Evolutionary conservation across 805 yeast genomes (phyloP), one percentile per base, ranked within the genome.

Genomic region (Metschnikowia matae): DNA sequence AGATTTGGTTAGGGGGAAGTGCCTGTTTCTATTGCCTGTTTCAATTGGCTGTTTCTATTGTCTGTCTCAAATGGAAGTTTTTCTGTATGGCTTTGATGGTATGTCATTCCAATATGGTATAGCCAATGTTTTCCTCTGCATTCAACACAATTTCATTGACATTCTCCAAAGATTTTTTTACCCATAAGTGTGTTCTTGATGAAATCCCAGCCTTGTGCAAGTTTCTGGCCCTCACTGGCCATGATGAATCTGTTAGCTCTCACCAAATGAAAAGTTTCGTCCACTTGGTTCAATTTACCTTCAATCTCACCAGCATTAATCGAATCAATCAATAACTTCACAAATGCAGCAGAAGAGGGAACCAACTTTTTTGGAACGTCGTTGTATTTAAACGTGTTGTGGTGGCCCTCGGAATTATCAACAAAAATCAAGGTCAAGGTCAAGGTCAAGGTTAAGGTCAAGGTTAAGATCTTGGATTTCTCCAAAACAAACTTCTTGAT

Each of bases 201-300:
- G 34, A 58, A 61, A 14, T 62, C 63, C 73, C 76, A 71, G 61
- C 54, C 67, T 42, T 62, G 55, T n/a, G 62, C 56, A 31, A 63
- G 55, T 52, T 64, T 60, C 36, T 62, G 59, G 29, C 61, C 59
- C 51, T 69, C 69, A 41, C 71, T 71, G 36, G 76, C 75, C 52
- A 72, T 53, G 40, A 74, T 62, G 45, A 72, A 69, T 57, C 73
- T 66, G 59, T 68, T 72, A 18, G 68, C 73, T 60, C 73, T 70
- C 32, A 68, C 68, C 55, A 73, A 70, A 53, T 66, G 62, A 58
- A 74, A 73, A 6, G 68, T 62, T 52, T 70, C 67, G 34, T 69
- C 70, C 39, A 73, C 64, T 61, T 74, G 78, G 60, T 73, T 71
- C 56, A 74, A 67, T 56, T 72, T 73, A 48, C 78, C 78, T 61